Base-by-base conservation (phyloP, 139 green algal species). In the Tetraselmis striata region DNA sequence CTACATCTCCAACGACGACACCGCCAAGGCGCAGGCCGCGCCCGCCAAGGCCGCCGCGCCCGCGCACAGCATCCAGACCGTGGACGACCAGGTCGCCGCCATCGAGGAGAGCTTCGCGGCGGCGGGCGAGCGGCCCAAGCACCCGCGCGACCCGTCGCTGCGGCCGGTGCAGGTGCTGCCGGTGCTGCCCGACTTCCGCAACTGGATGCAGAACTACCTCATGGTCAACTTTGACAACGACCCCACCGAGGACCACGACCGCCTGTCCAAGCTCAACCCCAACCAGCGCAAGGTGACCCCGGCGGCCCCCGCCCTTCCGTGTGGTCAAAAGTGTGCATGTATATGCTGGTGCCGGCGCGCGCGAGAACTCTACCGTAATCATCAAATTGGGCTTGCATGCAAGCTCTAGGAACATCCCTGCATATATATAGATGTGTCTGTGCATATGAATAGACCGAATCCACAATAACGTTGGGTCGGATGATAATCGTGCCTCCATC, bases 41-140 rank as follows among this genome's bases (percentile, higher is more conserved):
- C 45, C 45, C 45, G 18, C 45, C 18, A 67, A 67, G 45, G 45
- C 45, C 45, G 45, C 18, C 5, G 45, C 5, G 5, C 45, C n/a
- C n/a, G n/a, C 45, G 45, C 45, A 67, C 45, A 67, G 18, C 5
- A 67, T 67, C 18, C 11, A 67, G 18, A 67, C 45, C 11, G 45
- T 67, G 45, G 45, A 67, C 11, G 45, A 67, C 18, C 45, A 67
- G 45, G 79, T 92, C 24, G 76, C 32, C 2, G 79, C 84, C 26
- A 88, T 92, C n/a, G 86, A 93, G 85, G 84, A 59, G 1, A 88
- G 84, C 58, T 95, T 95, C 87, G 87, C 88, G 28, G 89, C 90
- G 5, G 92, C 90, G 2, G 59, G 84, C 31, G 31, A 23, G 2
- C 59, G 79, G 45, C 91, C 89, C 11, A 81, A 92, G 75, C 92